These are phyloP conservation scores for Metarhizium sp. DNA, from an alignment of 2,329 filamentous ascomycete genomes.

Conservation along the genomic window DNA sequence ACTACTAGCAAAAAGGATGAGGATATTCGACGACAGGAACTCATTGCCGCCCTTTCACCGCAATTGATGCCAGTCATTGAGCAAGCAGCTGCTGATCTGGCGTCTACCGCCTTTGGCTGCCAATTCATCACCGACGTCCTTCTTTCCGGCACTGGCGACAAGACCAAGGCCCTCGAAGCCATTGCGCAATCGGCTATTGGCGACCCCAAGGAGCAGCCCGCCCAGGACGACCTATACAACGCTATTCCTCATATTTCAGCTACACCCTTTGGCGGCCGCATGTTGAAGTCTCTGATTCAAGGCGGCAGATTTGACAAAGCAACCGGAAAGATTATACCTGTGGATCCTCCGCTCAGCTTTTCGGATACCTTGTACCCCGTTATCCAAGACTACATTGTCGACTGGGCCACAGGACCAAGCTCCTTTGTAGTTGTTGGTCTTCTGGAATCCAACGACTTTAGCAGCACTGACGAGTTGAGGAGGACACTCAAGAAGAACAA, in stretches of 20 bases:
- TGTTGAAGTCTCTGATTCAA: constrained; percentile 85
- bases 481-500: constrained; percentile 64
- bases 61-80: constrained; percentile 66
- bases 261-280: constrained; percentile 58
- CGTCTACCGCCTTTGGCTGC: constrained; percentile 71
- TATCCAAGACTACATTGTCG: constrained; percentile 64
- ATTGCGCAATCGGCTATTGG: constrained; percentile 54
- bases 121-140: constrained; percentile 80
- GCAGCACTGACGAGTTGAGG: constrained; percentile 54
- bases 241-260: constrained; percentile 47
- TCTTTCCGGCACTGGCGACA: constrained; percentile 66
- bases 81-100: constrained; percentile 56
- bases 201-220: constrained; percentile 34
- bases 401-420: constrained; percentile 80
- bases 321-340: constrained; percentile 58
- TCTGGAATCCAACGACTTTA: constrained; percentile 65
- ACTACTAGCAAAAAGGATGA: constrained; percentile 91
- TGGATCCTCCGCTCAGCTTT: constrained; percentile 72
- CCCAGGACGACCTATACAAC: constrained; percentile 28
- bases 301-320: constrained; percentile 78
- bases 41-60: constrained; percentile 65
- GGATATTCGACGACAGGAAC: constrained; percentile 62
- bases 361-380: constrained; percentile 71
- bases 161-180: constrained; percentile 62
- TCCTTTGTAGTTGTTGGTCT: constrained; percentile 80